Evolutionary conservation across 805 yeast species (phyloP).

Genomic region (Citeromyces matritensis): DNA sequence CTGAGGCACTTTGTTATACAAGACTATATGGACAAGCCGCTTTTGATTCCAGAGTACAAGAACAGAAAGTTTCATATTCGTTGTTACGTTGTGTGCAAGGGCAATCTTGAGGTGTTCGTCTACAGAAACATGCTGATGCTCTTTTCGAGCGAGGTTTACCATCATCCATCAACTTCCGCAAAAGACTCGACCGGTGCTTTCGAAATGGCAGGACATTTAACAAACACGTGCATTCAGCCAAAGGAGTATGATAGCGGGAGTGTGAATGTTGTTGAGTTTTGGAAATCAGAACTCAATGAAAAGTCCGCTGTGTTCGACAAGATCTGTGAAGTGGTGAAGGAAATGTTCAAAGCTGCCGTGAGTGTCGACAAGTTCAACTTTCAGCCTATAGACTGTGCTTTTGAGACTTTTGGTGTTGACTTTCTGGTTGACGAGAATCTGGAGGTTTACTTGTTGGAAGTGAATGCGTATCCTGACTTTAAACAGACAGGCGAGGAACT

Average conservation of each 20-base stretch:
- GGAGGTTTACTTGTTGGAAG: constrained; percentile 57
- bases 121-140: constrained; percentile 69
- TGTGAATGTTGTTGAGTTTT: constrained; percentile 47
- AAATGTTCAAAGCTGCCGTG: constrained; percentile 68
- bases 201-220: constrained; percentile 62
- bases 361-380: constrained; percentile 75
- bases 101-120: constrained; percentile 66
- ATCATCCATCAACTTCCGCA: constrained; percentile 12
- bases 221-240: constrained; percentile 81
- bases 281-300: constrained; percentile 24
- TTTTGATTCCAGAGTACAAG: constrained; percentile 44
- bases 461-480: constrained; percentile 92
- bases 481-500: constrained; percentile 83
- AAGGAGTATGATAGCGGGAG: constrained; percentile 13
- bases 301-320: constrained; percentile 30
- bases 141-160: constrained; percentile 50
- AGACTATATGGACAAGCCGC: constrained; percentile 56
- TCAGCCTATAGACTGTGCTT: constrained; percentile 64
- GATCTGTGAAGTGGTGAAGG: constrained; percentile 48
- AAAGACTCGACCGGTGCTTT: constrained; percentile 15
- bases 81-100: constrained; percentile 64
- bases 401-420: constrained; percentile 84
- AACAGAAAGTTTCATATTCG: constrained; percentile 81
- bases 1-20: constrained; percentile 86
- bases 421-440: constrained; percentile 51